Base-by-base conservation (phyloP, 306 rosid genomes). In the Cotoneaster glaucophyllus region DNA sequence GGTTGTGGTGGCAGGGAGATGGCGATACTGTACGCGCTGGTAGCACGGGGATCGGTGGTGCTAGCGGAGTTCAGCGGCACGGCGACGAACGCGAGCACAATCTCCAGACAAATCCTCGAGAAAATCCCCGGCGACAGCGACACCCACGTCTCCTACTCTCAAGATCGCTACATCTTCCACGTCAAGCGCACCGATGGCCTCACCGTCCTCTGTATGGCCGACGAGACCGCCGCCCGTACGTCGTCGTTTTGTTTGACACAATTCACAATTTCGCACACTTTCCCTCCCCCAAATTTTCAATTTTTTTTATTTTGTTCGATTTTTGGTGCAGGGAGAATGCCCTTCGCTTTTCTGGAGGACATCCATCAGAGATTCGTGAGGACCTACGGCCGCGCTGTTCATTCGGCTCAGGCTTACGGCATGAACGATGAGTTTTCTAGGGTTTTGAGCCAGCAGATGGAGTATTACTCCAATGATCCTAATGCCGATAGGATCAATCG, bases 151-250 rank as follows among this genome's bases (percentile, higher is more conserved):
- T 96, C 99, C 2, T 96, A 96, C 83, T 96, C 99, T 58, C 99
- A 96, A 68, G 99, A 96, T 66, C 97, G 99, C 3, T 90, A 82
- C 74, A 85, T 96, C 78, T 96, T 96, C 75, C 99, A 96, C 78
- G 90, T 92, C 32, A 93, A 91, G 75, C 95, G 99, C 75, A 92
- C 99, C 85, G 99, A 96, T 31, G 99, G 97, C 57, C 99, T 96
- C 78, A 90, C 99, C 79, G 97, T 92, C 73, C 98, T 96, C 82
- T 96, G 99, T 78, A 90, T 96, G 96, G 98, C 99, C 76, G 98
- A 96, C 75, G 99, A 96, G 44, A 77, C 85, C 73, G 92, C 92
- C 73, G 99, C 98, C 69, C 80, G 98, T 93, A 56, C 65, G 93
- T 78, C 50, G 31, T 74, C 59, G 69, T 54, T 21, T 31, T 50